These are phyloP conservation scores for Penicillium decumbens DNA, from an alignment of 2,329 filamentous ascomycete genomes.

Conservation along the genomic window DNA sequence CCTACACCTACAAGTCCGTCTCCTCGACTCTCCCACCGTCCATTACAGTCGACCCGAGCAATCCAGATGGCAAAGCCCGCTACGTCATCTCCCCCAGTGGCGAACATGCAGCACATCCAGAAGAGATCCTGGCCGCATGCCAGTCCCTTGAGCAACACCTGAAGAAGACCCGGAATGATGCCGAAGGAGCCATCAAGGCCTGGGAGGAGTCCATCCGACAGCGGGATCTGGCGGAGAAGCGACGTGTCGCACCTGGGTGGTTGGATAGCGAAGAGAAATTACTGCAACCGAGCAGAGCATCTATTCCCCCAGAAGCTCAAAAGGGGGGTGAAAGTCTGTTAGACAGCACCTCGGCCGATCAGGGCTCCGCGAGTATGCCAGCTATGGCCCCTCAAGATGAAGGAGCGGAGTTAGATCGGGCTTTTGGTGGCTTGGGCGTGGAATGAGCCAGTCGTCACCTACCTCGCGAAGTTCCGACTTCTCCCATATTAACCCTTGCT, in stretches of 20 bases:
- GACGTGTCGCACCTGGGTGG: slow-evolving; percentile 61
- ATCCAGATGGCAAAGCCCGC: slow-evolving; percentile 49
- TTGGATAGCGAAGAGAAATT: slow-evolving; percentile 59
- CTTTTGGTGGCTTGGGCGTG: slow-evolving; percentile 48
- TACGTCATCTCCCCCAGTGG: slow-evolving; percentile 77
- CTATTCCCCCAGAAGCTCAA: slow-evolving; percentile 10
- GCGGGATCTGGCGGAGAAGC: slow-evolving; percentile 59
- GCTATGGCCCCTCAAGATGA: slow-evolving; percentile 43
- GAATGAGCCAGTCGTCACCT: slow-evolving; percentile 32
- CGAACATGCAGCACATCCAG: slow-evolving; percentile 77
- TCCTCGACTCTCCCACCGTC: slow-evolving; percentile 79
- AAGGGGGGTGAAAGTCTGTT: slow-evolving; percentile 30
- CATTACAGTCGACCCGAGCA: slow-evolving; percentile 51
- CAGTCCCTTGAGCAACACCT: slow-evolving; percentile 72
- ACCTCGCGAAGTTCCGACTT: neutral
- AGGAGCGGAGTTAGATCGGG: slow-evolving; percentile 51
- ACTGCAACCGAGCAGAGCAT: slow-evolving; percentile 47
- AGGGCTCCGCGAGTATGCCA: slow-evolving; percentile 33
- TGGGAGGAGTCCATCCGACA: slow-evolving; percentile 63
- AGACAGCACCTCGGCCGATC: slow-evolving; percentile 35
- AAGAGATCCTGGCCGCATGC: slow-evolving; percentile 80
- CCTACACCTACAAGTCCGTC: slow-evolving; percentile 90
- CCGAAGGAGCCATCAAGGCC: slow-evolving; percentile 59
- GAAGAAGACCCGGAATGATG: slow-evolving; percentile 62
- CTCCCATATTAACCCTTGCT: neutral